Evolutionary conservation across 371 early-diverging fungal genomes (phyloP).

Genomic region (Mucor irregularis): DNA sequence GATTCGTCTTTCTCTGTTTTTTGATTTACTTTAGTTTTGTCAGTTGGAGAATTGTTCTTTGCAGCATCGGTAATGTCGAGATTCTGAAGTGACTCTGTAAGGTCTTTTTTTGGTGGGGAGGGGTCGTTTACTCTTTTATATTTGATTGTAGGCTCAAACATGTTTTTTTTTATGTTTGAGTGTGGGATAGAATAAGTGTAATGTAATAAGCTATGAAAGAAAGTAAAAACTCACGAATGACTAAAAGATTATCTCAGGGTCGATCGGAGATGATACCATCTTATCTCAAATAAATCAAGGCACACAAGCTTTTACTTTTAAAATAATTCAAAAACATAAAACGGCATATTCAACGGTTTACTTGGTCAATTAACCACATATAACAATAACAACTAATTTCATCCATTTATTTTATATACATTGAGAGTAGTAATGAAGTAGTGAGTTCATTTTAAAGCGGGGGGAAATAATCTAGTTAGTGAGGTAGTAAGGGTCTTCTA

Average conservation of each 20-base stretch:
- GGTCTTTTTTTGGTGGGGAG: neutral
- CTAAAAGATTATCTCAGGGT: too few species aligned
- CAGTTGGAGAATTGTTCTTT: neutral
- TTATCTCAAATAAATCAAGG: too few species aligned
- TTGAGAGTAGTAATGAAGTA: too few species aligned
- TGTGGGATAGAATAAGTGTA: too few species aligned
- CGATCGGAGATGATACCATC: too few species aligned
- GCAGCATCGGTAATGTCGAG: neutral
- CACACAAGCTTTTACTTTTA: too few species aligned
- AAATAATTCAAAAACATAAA: too few species aligned
- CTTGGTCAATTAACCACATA: too few species aligned
- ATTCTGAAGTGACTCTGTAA: neutral
- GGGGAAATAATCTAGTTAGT: conserved; percentile 12
- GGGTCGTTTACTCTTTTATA: conserved; percentile 36
- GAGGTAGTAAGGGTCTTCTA: conserved; percentile 57
- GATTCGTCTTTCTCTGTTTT: neutral
- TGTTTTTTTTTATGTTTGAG: neutral
- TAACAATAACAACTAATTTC: too few species aligned
- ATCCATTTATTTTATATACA: conserved; percentile 4
- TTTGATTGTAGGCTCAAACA: conserved; percentile 52
- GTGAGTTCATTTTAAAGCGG: neutral
- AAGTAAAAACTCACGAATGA: neutral
- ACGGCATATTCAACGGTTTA: too few species aligned
- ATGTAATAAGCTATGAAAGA: conserved; percentile 1
- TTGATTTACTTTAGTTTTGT: neutral